A percentile compares a stretch with the other conserved stretches of the same genome.
These are phyloP conservation scores for Colletotrichum sidae DNA, from an alignment of 2,329 filamentous ascomycete species.

Conservation along the genomic window DNA sequence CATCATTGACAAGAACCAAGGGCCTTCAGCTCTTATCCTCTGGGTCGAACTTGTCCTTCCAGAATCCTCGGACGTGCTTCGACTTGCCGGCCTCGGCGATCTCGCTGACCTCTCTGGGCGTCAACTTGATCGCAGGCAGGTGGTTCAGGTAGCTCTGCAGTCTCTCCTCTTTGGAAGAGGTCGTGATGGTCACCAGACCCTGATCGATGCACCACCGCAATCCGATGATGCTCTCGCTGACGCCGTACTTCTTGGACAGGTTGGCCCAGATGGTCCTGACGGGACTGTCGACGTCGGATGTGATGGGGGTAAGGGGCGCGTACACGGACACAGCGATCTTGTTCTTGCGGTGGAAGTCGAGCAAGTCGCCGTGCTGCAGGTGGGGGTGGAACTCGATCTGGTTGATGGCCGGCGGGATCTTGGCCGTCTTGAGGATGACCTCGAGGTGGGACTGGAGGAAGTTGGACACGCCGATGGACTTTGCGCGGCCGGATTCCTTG, in stretches of 20 bases:
- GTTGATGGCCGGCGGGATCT: conserved; percentile 75
- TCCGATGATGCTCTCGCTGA: conserved; percentile 66
- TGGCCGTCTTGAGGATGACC: conserved; percentile 67
- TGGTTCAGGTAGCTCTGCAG: conserved; percentile 66
- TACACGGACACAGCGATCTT: conserved; percentile 69
- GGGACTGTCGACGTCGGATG: conserved; percentile 63
- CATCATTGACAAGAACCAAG: no score
- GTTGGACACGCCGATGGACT: conserved; percentile 83
- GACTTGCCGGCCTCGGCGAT: conserved; percentile 66
- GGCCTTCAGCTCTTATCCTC: conserved; percentile 60
- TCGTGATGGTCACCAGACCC: conserved; percentile 69
- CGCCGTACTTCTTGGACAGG: conserved; percentile 69
- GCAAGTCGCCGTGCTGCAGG: conserved; percentile 71
- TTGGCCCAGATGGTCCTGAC: conserved; percentile 62
- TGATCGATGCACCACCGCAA: conserved; percentile 72
- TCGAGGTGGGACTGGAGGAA: conserved; percentile 70
- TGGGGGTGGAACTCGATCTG: conserved; percentile 88
- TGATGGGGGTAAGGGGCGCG: conserved; percentile 64
- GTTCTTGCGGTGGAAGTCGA: conserved; percentile 68
- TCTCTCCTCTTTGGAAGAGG: conserved; percentile 68
- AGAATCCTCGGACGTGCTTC: conserved; percentile 73
- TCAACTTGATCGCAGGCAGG: conserved; percentile 67
- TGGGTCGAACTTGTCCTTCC: conserved; percentile 62
- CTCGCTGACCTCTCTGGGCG: conserved; percentile 66
- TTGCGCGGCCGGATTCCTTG: conserved; percentile 72